Evolutionary conservation across 768 basidiomycete genomes (phyloP).

Genomic region (Podaxis sp.): DNA sequence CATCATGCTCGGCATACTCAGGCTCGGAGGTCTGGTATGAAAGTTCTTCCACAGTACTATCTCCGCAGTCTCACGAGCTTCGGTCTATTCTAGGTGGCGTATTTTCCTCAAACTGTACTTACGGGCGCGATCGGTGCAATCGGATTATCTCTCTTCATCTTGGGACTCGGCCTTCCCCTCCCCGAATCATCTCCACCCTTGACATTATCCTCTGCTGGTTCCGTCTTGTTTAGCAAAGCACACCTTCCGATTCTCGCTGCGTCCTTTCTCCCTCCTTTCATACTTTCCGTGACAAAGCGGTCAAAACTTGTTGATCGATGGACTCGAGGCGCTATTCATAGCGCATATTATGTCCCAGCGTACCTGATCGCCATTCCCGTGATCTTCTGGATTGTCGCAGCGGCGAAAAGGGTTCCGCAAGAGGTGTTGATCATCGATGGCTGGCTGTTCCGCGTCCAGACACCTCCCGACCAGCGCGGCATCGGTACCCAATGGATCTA

Average conservation of each 20-base stretch:
- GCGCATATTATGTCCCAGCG: conserved; percentile 19
- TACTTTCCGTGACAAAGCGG: conserved; percentile 20
- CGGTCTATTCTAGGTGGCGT: conserved; percentile 19
- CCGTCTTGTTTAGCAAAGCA: conserved; percentile 15
- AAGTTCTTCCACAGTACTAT: not conserved
- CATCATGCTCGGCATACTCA: conserved; percentile 20
- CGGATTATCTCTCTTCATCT: conserved; percentile 21
- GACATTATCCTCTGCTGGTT: conserved; percentile 15
- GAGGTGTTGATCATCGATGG: conserved; percentile 11
- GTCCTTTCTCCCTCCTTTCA: conserved; percentile 20
- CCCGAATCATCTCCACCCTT: conserved; percentile 13
- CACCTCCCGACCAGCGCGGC: conserved; percentile 10
- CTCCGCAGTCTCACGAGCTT: not conserved
- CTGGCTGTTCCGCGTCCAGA: conserved; percentile 23
- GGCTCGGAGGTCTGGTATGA: conserved; percentile 20
- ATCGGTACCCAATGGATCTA: conserved; percentile 22
- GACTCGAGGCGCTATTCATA: conserved; percentile 20
- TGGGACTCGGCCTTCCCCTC: conserved; percentile 17
- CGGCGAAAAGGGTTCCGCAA: not conserved
- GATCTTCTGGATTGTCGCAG: conserved; percentile 21
- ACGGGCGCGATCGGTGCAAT: conserved; percentile 24
- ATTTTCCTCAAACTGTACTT: conserved; percentile 24
- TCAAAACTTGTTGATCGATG: conserved; percentile 14
- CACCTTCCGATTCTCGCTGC: conserved; percentile 22
- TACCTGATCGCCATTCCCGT: conserved; percentile 18